Percentiles rank a stretch among this genome's conserved stretches.
phyloP scores from a whole-genome alignment of 805 yeast species.

The Kuraishia hungarica region DNA sequence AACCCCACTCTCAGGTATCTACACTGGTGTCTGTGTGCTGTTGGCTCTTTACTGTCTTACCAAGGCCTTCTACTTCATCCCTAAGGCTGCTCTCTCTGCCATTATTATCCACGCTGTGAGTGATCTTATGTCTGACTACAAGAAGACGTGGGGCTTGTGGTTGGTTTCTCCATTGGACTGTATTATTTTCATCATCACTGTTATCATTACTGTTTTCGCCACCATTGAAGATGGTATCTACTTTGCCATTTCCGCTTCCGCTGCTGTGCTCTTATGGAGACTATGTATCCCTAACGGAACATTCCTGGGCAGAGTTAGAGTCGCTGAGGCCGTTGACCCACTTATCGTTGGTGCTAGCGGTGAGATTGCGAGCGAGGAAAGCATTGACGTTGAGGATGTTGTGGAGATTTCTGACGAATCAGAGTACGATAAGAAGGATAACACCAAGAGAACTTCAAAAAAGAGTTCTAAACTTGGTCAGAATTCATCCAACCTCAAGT shows the following conservation, averaged over 20 bases:
- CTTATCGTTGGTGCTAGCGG: constrained; percentile 20
- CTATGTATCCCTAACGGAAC: constrained; percentile 75
- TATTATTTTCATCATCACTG: constrained; percentile 63
- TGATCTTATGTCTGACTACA: constrained; percentile 68
- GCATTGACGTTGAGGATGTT: constrained; percentile 1
- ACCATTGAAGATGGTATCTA: constrained; percentile 85
- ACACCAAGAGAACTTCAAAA: neutral
- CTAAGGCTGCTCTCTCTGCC: constrained; percentile 81
- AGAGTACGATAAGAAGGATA: neutral
- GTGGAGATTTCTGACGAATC: neutral
- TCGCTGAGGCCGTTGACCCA: constrained; percentile 67
- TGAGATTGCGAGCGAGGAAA: neutral
- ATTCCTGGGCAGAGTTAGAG: constrained; percentile 71
- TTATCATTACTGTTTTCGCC: constrained; percentile 66
- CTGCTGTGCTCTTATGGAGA: constrained; percentile 64
- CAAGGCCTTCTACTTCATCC: constrained; percentile 77
- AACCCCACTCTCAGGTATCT: constrained; percentile 88
- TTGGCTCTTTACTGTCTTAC: constrained; percentile 83
- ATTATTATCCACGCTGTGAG: constrained; percentile 90
- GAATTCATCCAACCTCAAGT: constrained; percentile 21
- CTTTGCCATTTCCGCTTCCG: constrained; percentile 81
- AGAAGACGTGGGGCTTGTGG: constrained; percentile 63
- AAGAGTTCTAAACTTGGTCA: neutral
- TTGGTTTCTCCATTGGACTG: constrained; percentile 66
- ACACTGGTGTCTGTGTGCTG: constrained; percentile 82